Evolutionary conservation across 148 eudicot genomes (phyloP).

Genomic region (Rhododendron kiyosumense): DNA sequence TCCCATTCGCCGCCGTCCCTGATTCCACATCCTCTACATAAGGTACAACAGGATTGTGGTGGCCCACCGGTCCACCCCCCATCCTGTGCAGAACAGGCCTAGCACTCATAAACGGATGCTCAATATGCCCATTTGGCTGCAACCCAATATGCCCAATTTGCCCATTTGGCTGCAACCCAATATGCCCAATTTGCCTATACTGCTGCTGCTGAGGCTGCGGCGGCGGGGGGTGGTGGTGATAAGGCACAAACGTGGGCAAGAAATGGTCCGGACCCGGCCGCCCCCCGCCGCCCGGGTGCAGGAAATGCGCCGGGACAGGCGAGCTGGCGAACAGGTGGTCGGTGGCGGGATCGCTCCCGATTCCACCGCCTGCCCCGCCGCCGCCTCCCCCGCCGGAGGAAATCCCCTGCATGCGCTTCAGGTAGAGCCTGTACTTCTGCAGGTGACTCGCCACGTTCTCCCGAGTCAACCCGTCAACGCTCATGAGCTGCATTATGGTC

Average conservation of each 20-base stretch:
- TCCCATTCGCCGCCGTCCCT: slow-evolving; percentile 36
- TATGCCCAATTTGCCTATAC: slow-evolving; percentile 51
- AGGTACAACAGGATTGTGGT: slow-evolving; percentile 22
- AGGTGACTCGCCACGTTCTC: slow-evolving; percentile 78
- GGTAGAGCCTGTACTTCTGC: slow-evolving; percentile 63
- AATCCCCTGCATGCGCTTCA: slow-evolving; percentile 72
- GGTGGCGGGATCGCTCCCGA: slow-evolving; percentile 56
- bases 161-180: slow-evolving; percentile 39
- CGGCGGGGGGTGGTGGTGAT: slow-evolving; percentile 16
- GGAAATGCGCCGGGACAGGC: slow-evolving; percentile 84
- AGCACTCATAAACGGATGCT: slow-evolving; percentile 40
- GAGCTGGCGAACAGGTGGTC: slow-evolving; percentile 82
- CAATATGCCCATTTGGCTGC: slow-evolving; percentile 45
- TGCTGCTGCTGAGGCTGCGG: slow-evolving; percentile 36
- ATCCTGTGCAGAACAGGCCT: slow-evolving; percentile 44
- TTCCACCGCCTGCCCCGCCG: slow-evolving; percentile 6
- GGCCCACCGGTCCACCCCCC: slow-evolving; percentile 39
- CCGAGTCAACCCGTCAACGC: slow-evolving; percentile 66
- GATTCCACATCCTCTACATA: slow-evolving; percentile 72
- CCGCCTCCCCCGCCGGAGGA: slow-evolving; percentile 26
- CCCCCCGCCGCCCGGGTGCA: slow-evolving; percentile 31
- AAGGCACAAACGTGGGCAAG: slow-evolving; percentile 51
- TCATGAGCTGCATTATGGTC: slow-evolving; percentile 84
- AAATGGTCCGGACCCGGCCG: slow-evolving; percentile 51
- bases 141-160: slow-evolving; percentile 59